Evolutionary conservation across 139 green algal species (phyloP).

Genomic region (Chlorella sp.): DNA sequence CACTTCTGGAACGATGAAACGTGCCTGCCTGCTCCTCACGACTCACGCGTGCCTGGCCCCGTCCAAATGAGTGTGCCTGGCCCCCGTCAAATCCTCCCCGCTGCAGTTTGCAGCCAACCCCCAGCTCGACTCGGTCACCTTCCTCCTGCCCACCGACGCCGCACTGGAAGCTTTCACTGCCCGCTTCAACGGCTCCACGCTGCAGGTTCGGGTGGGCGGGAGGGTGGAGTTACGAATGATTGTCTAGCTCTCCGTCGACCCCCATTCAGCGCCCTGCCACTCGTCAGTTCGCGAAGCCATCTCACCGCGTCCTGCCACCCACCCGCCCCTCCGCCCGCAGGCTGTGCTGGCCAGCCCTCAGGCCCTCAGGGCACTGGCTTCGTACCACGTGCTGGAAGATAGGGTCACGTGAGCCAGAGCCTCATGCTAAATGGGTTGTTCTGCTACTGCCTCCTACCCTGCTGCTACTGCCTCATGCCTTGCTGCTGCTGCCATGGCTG

Average conservation of each 20-base stretch:
- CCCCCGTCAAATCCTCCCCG: too few relatives aligned
- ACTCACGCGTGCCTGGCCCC: too few relatives aligned
- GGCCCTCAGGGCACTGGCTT: background rate
- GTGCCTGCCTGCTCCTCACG: too few relatives aligned
- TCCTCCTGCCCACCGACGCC: conserved; percentile 4
- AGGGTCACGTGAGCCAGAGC: background rate
- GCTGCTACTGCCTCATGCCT: too few relatives aligned
- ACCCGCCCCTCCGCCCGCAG: background rate
- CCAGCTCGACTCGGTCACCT: background rate
- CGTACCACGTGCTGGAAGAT: background rate
- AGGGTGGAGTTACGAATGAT: too few relatives aligned
- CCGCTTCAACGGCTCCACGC: background rate
- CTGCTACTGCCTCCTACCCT: too few relatives aligned
- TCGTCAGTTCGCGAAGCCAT: background rate
- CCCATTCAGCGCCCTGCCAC: too few relatives aligned
- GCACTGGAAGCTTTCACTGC: background rate
- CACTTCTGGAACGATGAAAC: background rate
- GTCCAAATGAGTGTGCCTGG: background rate
- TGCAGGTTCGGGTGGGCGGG: too few relatives aligned
- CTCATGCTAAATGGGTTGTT: too few relatives aligned
- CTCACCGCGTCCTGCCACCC: too few relatives aligned
- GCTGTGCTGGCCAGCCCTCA: background rate
- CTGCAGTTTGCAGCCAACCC: background rate
- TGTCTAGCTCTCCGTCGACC: too few relatives aligned
- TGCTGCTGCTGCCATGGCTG: too few relatives aligned